phyloP scores from a whole-genome alignment of 2,329 filamentous ascomycete species.

The Penicillium oxalicum region DNA sequence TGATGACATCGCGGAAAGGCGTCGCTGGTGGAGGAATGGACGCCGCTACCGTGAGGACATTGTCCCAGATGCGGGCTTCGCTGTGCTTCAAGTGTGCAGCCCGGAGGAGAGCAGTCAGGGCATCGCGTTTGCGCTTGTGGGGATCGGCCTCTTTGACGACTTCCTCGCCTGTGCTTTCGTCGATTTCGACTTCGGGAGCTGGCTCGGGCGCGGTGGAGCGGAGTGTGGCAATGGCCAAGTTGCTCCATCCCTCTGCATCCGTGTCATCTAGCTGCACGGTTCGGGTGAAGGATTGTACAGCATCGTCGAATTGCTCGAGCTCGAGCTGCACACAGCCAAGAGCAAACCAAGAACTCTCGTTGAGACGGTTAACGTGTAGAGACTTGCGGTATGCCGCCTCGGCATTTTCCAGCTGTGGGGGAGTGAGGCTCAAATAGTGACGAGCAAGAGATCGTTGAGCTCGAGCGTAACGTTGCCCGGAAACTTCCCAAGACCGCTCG shows the following conservation, averaged over 20 bases:
- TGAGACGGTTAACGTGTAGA: conserved; percentile 71
- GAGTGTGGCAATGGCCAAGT: conserved; percentile 80
- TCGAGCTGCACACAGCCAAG: conserved; percentile 83
- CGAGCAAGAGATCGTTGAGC: conserved; percentile 85
- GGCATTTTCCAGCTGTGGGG: conserved; percentile 59
- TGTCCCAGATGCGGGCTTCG: conserved; percentile 94
- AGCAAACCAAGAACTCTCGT: conserved; percentile 79
- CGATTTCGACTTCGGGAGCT: conserved; percentile 23
- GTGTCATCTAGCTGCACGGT: conserved; percentile 80
- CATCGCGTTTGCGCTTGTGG: conserved; percentile 61
- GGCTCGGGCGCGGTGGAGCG: conserved; percentile 34
- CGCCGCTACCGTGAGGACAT: conserved; percentile 80
- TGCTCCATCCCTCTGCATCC: conserved; percentile 91
- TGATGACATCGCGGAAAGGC: conserved; percentile 66
- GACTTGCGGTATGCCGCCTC: conserved; percentile 73
- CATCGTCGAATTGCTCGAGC: conserved; percentile 67
- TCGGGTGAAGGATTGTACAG: conserved; percentile 75
- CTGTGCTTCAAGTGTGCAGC: conserved; percentile 77
- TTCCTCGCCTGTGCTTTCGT: conserved; percentile 23
- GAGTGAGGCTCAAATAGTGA: conserved; percentile 60
- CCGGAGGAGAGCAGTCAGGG: conserved; percentile 78
- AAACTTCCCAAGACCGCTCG: conserved; percentile 81
- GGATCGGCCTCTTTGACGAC: conserved; percentile 42
- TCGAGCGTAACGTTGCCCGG: conserved; percentile 70
- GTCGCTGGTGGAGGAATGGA: conserved; percentile 63